Conservation (phyloP, 1,284 basidiomycete genomes). For the Moesziomyces sp. region DNA sequence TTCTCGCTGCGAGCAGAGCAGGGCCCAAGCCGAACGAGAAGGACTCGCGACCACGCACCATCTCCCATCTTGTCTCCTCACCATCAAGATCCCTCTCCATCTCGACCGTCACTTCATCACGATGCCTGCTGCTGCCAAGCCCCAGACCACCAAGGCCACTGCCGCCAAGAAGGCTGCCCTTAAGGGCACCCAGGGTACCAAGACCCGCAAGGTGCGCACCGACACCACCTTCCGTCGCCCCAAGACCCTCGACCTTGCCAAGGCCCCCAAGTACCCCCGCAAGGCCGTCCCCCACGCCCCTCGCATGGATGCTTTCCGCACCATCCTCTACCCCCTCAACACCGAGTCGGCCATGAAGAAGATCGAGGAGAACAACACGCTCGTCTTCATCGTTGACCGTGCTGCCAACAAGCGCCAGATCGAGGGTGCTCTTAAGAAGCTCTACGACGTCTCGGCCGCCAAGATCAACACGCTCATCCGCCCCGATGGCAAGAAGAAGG, state of each 20-base stretch:
- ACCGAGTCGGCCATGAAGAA: constrained; percentile 77
- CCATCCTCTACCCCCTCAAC: constrained; percentile 80
- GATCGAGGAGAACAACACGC: constrained; percentile 99
- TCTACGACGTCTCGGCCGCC: constrained; percentile 94
- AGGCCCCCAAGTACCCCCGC: constrained; percentile 90
- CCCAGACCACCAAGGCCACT: constrained; percentile 77
- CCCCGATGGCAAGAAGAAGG: constrained; percentile 99
- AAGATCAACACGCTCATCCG: constrained; percentile 99
- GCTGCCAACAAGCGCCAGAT: constrained; percentile 93
- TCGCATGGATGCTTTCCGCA: constrained; percentile 96
- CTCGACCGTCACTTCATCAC: no score
- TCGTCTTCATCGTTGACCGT: constrained; percentile 96
- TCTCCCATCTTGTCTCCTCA: neutral
- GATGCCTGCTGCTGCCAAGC: constrained; percentile 31
- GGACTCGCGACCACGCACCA: no score
- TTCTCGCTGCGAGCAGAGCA: neutral
- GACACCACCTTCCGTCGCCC: constrained; percentile 95
- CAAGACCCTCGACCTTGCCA: constrained; percentile 87
- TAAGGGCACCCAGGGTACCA: constrained; percentile 82
- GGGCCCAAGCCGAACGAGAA: no score
- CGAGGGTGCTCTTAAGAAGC: constrained; percentile 98
- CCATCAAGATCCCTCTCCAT: constrained; percentile 27
- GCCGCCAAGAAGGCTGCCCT: constrained; percentile 95
- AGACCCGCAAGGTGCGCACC: constrained; percentile 83
- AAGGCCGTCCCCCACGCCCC: constrained; percentile 94